Evolutionary conservation across 495 filamentous ascomycete genomes (phyloP), one percentile per base, ranked within the genome.

Genomic region (Xylaria bambusicola): DNA sequence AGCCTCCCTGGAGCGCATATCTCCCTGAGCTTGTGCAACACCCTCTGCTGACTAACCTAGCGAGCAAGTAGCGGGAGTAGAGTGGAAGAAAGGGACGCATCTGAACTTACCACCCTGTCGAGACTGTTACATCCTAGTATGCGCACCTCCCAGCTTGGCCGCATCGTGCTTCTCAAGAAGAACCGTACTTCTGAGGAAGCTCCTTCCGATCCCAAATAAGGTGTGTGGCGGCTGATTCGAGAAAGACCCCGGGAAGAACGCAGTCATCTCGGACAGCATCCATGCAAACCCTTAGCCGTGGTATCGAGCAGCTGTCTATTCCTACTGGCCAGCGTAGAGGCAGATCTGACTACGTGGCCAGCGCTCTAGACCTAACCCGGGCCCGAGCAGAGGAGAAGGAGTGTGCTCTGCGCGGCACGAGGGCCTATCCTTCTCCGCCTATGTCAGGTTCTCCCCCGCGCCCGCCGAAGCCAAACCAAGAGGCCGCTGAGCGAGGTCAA

Each of bases 381-480:
- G 78, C 82, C 72, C 76, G 80, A 79, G 78, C 80, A 84, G 86
- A 84, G 81, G 86, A 84, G 82, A 83, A 82, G 73, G 85, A 81
- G 78, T 81, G 80, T 80, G 77, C 73, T 84, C 77, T 84, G 82
- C 75, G 68, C 63, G 53, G 68, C 66, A 78, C 71, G 65, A 79
- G 82, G 84, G 86, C 85, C 73, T 84, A 88, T 74, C 83, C 84
- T 77, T 88, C 86, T 81, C 87, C 87, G 83, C 86, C 87, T 83
- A 93, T 93, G 89, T 91, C 89, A 83, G 86, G 86, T 73, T 88
- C 87, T 78, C 85, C 86, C 73, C 83, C 82, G 74, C 79, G 81
- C 65, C 85, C 87, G 75, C 80, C 79, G 71, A 86, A 88, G 77
- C 75, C 79, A 73, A 84, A 76, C 72, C 80, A 74, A 75, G 82